Percentiles rank a stretch among this genome's conserved stretches.
Evolutionary conservation across 768 basidiomycete species (phyloP).

Genomic region (Mycena albidolilacea): DNA sequence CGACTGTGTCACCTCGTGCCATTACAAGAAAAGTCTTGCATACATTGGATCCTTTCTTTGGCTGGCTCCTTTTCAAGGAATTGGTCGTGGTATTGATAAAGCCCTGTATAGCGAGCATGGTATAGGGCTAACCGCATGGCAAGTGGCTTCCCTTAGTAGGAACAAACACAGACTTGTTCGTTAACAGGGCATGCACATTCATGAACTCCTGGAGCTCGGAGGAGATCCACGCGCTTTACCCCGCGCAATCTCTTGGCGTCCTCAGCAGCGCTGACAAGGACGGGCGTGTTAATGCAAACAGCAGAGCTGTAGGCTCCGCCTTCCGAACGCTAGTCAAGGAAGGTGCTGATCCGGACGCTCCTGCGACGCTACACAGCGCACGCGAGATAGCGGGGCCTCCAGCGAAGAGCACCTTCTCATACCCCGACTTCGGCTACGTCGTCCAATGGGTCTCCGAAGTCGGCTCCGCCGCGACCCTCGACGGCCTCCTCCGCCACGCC

Average conservation of each 20-base stretch:
- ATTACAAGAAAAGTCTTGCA: too few species aligned
- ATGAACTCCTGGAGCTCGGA: conserved; percentile 35
- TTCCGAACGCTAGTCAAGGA: conserved; percentile 24
- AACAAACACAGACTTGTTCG: background rate
- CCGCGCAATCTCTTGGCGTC: conserved; percentile 27
- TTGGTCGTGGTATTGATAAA: too few species aligned
- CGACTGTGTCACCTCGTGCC: too few species aligned
- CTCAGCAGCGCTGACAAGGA: conserved; percentile 11
- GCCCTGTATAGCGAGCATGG: background rate
- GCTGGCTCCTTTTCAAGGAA: too few species aligned
- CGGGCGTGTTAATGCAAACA: conserved; percentile 22
- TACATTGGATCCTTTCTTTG: too few species aligned
- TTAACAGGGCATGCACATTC: conserved; percentile 30
- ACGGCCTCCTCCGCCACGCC: conserved; percentile 30
- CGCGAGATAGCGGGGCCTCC: conserved; percentile 27
- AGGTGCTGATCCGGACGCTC: conserved; percentile 25
- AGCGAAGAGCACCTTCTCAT: background rate
- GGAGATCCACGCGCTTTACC: conserved; percentile 27
- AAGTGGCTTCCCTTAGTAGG: background rate
- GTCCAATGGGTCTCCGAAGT: conserved; percentile 31
- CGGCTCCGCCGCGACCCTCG: conserved; percentile 21
- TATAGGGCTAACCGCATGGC: conserved; percentile 31
- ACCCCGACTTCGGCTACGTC: conserved; percentile 30
- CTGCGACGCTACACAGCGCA: conserved; percentile 15
- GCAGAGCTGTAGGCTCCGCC: conserved; percentile 11